Percentiles rank a stretch among this genome's conserved stretches.
These are phyloP conservation scores for Monosporascus ibericus DNA, from an alignment of 2,329 filamentous ascomycete genomes.

Conservation along the genomic window DNA sequence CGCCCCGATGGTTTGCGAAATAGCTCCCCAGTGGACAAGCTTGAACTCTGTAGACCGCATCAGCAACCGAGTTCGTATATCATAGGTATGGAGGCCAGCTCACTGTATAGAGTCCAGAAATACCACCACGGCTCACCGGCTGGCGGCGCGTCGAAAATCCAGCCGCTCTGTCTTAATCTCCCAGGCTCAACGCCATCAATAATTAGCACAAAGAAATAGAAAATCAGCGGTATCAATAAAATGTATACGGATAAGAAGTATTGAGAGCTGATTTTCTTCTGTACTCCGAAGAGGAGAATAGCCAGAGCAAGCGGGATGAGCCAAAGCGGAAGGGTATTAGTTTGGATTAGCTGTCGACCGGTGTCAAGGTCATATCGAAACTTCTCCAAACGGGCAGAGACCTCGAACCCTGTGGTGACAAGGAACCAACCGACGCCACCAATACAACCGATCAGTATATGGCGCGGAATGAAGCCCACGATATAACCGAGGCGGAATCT, in stretches of 20 bases:
- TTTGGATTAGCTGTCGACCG: conserved; percentile 63
- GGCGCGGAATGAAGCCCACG: conserved; percentile 92
- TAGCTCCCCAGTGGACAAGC: conserved; percentile 74
- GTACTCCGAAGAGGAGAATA: conserved; percentile 67
- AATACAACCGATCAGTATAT: conserved; percentile 95
- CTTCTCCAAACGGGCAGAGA: conserved; percentile 82
- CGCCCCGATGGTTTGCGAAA: conserved; percentile 79
- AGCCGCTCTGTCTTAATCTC: conserved; percentile 65
- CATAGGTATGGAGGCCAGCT: conserved; percentile 27
- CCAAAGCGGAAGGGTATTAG: conserved; percentile 78
- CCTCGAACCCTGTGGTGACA: conserved; percentile 84
- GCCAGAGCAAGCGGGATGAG: conserved; percentile 71
- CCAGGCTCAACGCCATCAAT: conserved; percentile 63
- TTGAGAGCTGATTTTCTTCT: conserved; percentile 71
- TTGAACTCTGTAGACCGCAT: conserved; percentile 57
- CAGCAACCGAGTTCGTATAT: conserved; percentile 10
- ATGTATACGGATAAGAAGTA: conserved; percentile 87
- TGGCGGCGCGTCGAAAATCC: conserved; percentile 86
- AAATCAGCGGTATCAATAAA: conserved; percentile 66
- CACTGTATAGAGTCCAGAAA: conserved; percentile 93
- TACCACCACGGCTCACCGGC: conserved; percentile 91
- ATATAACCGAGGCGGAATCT: conserved; percentile 82
- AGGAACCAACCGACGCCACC: conserved; percentile 96
- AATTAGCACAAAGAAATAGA: conserved; percentile 70
- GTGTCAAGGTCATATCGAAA: conserved; percentile 77